A percentile compares a stretch with the other conserved stretches of the same genome.
phyloP scores from a whole-genome alignment of 2,329 filamentous ascomycete species.

The Penicillium concentricum region DNA sequence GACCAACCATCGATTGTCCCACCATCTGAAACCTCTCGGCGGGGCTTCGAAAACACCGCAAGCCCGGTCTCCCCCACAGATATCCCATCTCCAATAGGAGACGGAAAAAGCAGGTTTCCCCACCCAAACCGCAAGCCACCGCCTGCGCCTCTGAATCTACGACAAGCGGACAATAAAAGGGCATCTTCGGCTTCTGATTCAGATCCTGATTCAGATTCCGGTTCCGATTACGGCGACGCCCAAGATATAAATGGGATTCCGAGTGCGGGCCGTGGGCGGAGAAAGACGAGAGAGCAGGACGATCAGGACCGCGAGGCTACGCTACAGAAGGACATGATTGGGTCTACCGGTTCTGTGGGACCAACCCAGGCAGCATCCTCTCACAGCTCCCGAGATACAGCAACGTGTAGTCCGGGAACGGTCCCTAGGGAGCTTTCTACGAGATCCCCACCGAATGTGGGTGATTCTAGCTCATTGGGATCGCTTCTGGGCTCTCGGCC shows the following conservation, averaged over 20 bases:
- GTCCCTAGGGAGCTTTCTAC: slow-evolving; percentile 53
- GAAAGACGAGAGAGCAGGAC: slow-evolving; percentile 85
- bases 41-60: slow-evolving; percentile 16
- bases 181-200: slow-evolving; percentile 45
- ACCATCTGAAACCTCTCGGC: slow-evolving; percentile 3
- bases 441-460: slow-evolving; percentile 27
- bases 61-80: slow-evolving; percentile 21
- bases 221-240: slow-evolving; percentile 81
- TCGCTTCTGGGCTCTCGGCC: slow-evolving; percentile 32
- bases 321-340: slow-evolving; percentile 63
- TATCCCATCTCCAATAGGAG: slow-evolving; percentile 14
- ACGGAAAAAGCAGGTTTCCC: slow-evolving; percentile 38
- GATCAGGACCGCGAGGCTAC: slow-evolving; percentile 74
- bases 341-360: not conserved
- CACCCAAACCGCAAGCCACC: slow-evolving; percentile 75
- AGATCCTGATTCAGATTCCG: slow-evolving; percentile 53
- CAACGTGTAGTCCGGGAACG: slow-evolving; percentile 37
- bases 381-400: slow-evolving; percentile 10
- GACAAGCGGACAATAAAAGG: slow-evolving; percentile 45
- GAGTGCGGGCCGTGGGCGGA: slow-evolving; percentile 64
- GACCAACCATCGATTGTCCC: slow-evolving; percentile 8
- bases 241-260: slow-evolving; percentile 66
- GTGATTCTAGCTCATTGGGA: slow-evolving; percentile 29
- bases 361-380: slow-evolving; percentile 2
- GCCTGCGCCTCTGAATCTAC: slow-evolving; percentile 78